These are phyloP conservation scores for Byssothecium circinans DNA, from an alignment of 2,329 filamentous ascomycete species.

Conservation along the genomic window DNA sequence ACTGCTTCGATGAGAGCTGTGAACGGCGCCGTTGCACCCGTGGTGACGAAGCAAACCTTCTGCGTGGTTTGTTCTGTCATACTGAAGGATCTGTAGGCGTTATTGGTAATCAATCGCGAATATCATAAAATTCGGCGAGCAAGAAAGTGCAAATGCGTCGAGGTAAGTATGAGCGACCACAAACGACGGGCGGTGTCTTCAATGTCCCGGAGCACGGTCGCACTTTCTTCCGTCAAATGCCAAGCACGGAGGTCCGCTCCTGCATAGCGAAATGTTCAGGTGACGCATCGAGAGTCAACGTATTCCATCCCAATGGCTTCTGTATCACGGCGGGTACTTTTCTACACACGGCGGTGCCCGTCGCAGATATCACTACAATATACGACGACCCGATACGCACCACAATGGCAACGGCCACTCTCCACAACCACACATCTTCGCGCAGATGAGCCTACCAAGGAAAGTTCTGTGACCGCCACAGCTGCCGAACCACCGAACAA, in stretches of 20 bases:
- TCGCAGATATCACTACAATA: slow-evolving; percentile 24
- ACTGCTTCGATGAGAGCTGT: slow-evolving; percentile 67
- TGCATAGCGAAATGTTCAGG: slow-evolving; percentile 35
- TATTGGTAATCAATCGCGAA: background rate
- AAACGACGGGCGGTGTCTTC: background rate
- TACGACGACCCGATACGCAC: slow-evolving; percentile 14
- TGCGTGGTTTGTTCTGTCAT: background rate
- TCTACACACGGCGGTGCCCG: slow-evolving; percentile 33
- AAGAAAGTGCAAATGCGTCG: background rate
- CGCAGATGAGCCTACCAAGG: slow-evolving; percentile 21
- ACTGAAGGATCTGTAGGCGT: background rate
- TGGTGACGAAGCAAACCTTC: slow-evolving; percentile 77
- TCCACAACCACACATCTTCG: slow-evolving; percentile 27
- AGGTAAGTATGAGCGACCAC: background rate
- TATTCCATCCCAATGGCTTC: slow-evolving; percentile 36
- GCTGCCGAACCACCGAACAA: background rate
- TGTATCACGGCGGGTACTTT: slow-evolving; percentile 36
- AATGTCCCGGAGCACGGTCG: slow-evolving; percentile 23
- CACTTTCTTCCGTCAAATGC: slow-evolving; percentile 24
- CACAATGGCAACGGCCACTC: slow-evolving; percentile 39
- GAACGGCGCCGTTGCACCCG: slow-evolving; percentile 90
- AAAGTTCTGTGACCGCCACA: slow-evolving; percentile 12
- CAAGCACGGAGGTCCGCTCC: slow-evolving; percentile 26
- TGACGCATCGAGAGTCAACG: slow-evolving; percentile 16
- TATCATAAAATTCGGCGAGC: background rate